Conservation (phyloP, 306 rosid species). For the Trifolium repens region DNA sequence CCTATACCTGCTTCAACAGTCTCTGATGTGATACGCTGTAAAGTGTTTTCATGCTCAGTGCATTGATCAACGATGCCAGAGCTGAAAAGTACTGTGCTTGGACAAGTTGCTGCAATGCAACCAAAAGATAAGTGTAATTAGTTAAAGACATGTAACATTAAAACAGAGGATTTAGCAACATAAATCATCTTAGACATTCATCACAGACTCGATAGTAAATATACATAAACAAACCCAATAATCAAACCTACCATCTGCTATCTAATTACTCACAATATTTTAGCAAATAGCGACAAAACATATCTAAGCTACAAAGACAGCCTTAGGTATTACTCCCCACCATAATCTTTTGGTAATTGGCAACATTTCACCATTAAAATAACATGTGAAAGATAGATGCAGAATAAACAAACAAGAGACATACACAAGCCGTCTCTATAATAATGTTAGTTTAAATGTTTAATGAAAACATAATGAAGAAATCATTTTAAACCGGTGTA, state of each 20-base stretch:
- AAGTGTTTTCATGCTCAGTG: conserved; percentile 57
- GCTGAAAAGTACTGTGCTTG: conserved; percentile 57
- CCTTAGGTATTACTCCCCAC: conserved; percentile 3
- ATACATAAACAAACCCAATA: conserved; percentile 13
- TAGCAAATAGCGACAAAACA: conserved; percentile 9
- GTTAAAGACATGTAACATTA: not conserved
- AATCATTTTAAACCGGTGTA: conserved; percentile 14
- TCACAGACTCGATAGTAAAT: conserved; percentile 11
- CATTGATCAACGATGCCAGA: conserved; percentile 65
- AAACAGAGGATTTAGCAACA: conserved; percentile 32
- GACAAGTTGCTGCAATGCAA: conserved; percentile 64
- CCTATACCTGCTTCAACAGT: conserved; percentile 54
- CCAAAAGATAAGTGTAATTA: conserved; percentile 41
- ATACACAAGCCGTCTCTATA: conserved; percentile 1
- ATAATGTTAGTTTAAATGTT: conserved; percentile 22
- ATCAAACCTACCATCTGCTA: conserved; percentile 16
- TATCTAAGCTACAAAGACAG: conserved; percentile 20
- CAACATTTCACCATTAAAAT: conserved; percentile 31
- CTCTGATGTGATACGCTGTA: conserved; percentile 59
- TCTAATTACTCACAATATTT: conserved; percentile 23
- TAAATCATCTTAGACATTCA: conserved; percentile 28
- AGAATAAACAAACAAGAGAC: conserved; percentile 33
- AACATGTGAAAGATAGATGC: conserved; percentile 30
- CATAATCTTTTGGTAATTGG: conserved; percentile 11
- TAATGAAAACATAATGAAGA: not conserved